Percentiles rank a stretch among this genome's conserved stretches.
phyloP scores from a whole-genome alignment of 371 early-diverging fungal genomes.

The Lichtheimia ornata region DNA sequence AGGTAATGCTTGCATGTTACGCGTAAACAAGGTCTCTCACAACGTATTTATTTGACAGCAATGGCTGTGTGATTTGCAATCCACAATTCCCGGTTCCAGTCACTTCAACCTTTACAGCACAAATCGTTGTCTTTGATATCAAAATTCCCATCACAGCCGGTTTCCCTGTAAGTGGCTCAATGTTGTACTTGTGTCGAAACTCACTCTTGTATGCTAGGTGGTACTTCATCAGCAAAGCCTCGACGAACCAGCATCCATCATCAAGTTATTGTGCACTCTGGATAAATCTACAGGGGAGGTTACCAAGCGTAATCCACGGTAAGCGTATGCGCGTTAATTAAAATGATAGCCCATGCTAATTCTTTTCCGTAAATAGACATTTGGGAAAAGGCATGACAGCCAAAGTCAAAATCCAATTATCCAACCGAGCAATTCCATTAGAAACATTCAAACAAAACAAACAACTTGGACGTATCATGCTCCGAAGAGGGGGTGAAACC shows the following conservation, averaged over 20 bases:
- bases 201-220: conserved; percentile 33
- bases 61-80: conserved; percentile 81
- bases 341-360: too few species aligned
- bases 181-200: neutral
- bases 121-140: conserved; percentile 91
- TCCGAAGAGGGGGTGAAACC: conserved; percentile 84
- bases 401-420: conserved; percentile 74
- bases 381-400: conserved; percentile 82
- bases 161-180: conserved; percentile 62
- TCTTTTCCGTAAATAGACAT: conserved; percentile 40
- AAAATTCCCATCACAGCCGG: conserved; percentile 91
- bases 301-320: conserved; percentile 81
- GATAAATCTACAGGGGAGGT: conserved; percentile 87
- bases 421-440: conserved; percentile 76
- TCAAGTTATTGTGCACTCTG: conserved; percentile 68
- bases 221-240: conserved; percentile 83
- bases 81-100: conserved; percentile 69
- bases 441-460: conserved; percentile 84
- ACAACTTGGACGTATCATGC: conserved; percentile 87
- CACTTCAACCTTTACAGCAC: conserved; percentile 75
- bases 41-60: conserved; percentile 28
- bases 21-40: too few species aligned
- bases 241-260: conserved; percentile 77
- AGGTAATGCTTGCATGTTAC: conserved; percentile 43
- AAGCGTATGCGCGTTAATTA: neutral